Percentiles rank a stretch among this genome's conserved stretches.
Conservation (phyloP, 768 basidiomycete species). For the Russula ochroleuca region DNA sequence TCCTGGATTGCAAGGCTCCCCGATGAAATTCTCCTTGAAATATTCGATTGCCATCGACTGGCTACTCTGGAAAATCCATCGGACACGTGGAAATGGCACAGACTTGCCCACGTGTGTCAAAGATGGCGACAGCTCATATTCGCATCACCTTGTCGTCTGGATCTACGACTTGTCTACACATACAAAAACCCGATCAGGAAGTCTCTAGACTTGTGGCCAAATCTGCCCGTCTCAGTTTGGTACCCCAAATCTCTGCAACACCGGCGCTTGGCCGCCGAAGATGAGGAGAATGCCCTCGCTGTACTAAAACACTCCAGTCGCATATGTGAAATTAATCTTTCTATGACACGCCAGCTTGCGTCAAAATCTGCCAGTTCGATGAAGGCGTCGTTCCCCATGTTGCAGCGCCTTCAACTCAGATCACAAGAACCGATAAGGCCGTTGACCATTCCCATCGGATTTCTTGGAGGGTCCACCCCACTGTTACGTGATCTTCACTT, state of each 20-base stretch:
- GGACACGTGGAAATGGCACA: conserved; percentile 7
- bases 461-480: conserved; percentile 10
- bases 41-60: conserved; percentile 7
- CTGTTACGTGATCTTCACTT: not conserved
- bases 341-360: not conserved
- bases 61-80: not conserved
- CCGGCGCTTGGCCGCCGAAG: not conserved
- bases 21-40: not conserved
- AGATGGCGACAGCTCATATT: conserved; percentile 4
- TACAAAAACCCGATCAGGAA: not conserved
- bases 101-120: conserved; percentile 9
- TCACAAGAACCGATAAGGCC: conserved; percentile 37
- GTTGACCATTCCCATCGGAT: conserved; percentile 23
- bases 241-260: not conserved
- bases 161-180: conserved; percentile 1
- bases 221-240: conserved; percentile 2
- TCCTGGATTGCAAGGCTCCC: not conserved
- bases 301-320: not conserved
- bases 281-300: not conserved
- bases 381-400: conserved; percentile 28
- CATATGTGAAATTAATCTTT: not conserved
- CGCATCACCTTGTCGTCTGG: conserved; percentile 3
- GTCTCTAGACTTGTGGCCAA: conserved; percentile 6
- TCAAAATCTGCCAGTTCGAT: conserved; percentile 21
- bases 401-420: conserved; percentile 26